These are phyloP conservation scores for Oxyria digyna DNA, from an alignment of 148 eudicot species.

Conservation along the genomic window DNA sequence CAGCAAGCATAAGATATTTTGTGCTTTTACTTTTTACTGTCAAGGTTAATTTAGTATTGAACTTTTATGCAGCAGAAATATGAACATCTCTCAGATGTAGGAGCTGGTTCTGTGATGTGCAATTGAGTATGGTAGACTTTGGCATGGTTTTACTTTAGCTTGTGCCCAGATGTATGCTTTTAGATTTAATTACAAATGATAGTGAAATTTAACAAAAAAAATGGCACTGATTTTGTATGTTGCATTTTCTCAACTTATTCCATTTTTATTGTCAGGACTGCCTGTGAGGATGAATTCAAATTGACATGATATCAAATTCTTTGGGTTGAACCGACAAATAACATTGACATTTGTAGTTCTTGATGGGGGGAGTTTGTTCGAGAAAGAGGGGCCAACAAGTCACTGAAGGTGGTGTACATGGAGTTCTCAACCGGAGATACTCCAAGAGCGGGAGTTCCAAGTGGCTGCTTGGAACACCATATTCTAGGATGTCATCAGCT, in stretches of 20 bases:
- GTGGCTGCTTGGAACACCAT: constrained; percentile 46
- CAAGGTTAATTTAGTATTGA: neutral
- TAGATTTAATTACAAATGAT: neutral
- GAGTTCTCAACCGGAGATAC: constrained; percentile 38
- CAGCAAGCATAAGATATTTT: neutral
- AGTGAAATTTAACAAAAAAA: neutral
- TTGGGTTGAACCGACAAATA: neutral
- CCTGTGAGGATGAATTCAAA: neutral
- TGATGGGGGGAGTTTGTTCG: constrained; percentile 74
- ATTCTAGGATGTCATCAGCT: constrained; percentile 28
- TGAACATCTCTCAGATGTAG: neutral
- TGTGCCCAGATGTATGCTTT: neutral
- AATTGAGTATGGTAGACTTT: neutral
- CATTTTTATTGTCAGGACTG: neutral
- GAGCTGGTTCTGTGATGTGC: neutral
- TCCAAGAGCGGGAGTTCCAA: constrained; percentile 67
- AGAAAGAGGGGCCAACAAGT: constrained; percentile 55
- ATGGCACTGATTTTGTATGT: neutral
- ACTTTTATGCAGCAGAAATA: neutral
- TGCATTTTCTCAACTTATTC: neutral
- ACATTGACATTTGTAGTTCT: constrained; percentile 1
- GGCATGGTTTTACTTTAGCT: neutral
- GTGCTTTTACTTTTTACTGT: no score
- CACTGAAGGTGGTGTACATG: constrained; percentile 30
- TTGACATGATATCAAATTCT: neutral